phyloP scores from a whole-genome alignment of 2,329 filamentous ascomycete species.

The Stemphylium vesicarium region DNA sequence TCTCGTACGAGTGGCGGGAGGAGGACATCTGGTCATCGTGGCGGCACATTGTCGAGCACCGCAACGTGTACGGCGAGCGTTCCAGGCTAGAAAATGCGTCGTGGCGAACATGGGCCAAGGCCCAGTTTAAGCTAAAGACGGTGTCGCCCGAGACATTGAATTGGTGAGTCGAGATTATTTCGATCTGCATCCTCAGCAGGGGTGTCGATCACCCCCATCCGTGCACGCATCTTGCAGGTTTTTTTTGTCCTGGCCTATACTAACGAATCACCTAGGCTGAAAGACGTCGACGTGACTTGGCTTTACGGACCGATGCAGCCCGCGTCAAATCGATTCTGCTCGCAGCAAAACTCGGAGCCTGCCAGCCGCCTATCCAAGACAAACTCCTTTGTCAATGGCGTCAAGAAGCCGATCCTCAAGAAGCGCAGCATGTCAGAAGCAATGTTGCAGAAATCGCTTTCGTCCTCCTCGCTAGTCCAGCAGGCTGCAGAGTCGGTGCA shows the following conservation, averaged over 20 bases:
- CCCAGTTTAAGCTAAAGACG: constrained; percentile 84
- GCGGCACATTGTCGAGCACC: constrained; percentile 86
- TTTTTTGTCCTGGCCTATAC: constrained; percentile 17
- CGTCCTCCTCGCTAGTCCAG: constrained; percentile 85
- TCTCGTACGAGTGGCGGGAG: constrained; percentile 91
- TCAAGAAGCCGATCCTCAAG: constrained; percentile 92
- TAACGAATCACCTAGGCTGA: constrained; percentile 70
- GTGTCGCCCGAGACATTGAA: constrained; percentile 91
- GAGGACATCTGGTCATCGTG: constrained; percentile 98
- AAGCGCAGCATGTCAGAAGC: constrained; percentile 96
- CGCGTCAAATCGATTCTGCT: constrained; percentile 63
- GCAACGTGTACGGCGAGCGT: constrained; percentile 79
- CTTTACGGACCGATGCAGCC: constrained; percentile 91
- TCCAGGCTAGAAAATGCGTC: constrained; percentile 91
- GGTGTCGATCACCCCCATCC: constrained; percentile 38
- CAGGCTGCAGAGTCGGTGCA: constrained; percentile 87
- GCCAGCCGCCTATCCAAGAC: constrained; percentile 64
- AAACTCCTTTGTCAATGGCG: constrained; percentile 66
- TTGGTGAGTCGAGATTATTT: constrained; percentile 68
- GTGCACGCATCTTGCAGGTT: constrained; percentile 26
- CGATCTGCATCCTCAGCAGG: constrained; percentile 31
- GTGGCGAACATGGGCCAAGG: constrained; percentile 96
- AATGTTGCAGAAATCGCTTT: constrained; percentile 88
- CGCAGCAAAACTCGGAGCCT: constrained; percentile 56
- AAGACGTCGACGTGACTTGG: constrained; percentile 97